A percentile compares a stretch with the other conserved stretches of the same genome.
phyloP scores from a whole-genome alignment of 2,329 filamentous ascomycete species.

The Tolypocladium amazonense region DNA sequence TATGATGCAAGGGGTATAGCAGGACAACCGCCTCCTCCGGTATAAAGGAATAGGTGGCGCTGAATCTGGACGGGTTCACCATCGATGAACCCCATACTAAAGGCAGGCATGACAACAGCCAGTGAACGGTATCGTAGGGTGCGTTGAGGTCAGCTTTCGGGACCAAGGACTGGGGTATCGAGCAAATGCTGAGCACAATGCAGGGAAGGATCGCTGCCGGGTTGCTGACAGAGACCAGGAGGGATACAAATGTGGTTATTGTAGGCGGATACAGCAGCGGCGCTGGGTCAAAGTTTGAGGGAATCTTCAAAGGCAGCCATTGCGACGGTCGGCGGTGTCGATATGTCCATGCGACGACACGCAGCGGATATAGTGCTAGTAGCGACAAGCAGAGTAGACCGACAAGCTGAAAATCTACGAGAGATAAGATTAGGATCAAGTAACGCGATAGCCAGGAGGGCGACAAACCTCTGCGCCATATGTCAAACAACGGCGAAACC shows the following conservation, averaged over 20 bases:
- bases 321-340: conserved; percentile 25
- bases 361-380: conserved; percentile 46
- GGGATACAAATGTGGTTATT: conserved; percentile 65
- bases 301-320: conserved; percentile 41
- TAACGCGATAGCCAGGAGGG: neutral
- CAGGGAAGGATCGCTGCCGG: conserved; percentile 61
- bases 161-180: conserved; percentile 63
- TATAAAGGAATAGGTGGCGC: conserved; percentile 33
- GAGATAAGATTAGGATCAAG: neutral
- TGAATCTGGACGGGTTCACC: conserved; percentile 6
- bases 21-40: conserved; percentile 49
- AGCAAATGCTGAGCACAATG: conserved; percentile 68
- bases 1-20: conserved; percentile 76
- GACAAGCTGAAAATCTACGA: conserved; percentile 32
- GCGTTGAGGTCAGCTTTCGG: conserved; percentile 48
- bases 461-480: conserved; percentile 38
- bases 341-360: conserved; percentile 41
- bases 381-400: conserved; percentile 27
- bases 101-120: conserved; percentile 65
- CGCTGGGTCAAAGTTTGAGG: conserved; percentile 78
- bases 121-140: conserved; percentile 61
- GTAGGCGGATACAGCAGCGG: conserved; percentile 78
- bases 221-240: conserved; percentile 57
- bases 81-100: conserved; percentile 26
- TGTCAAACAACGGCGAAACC: conserved; percentile 32